Evolutionary conservation across 257 asterid genomes (phyloP), one percentile per base, ranked within the genome.

Genomic region (Ilex aquifolium): DNA sequence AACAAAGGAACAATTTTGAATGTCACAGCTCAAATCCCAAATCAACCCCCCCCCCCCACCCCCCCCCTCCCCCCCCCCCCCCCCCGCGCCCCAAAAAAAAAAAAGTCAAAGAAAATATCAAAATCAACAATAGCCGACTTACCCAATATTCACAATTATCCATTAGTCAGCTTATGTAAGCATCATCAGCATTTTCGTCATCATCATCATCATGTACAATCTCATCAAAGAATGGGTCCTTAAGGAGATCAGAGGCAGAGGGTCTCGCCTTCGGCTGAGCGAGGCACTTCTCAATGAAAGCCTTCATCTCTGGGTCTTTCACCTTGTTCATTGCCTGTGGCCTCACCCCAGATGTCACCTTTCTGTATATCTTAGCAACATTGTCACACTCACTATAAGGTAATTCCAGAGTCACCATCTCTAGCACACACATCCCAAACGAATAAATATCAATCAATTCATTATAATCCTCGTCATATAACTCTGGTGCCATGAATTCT

Each of bases 401-500:
- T 65, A 80, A 76, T 72, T 83, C 89, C 32, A 77, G 74, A 57
- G 89, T 83, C 65, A 77, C 82, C 52, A 83, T 73, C 76, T 82
- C 88, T 61, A 82, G 67, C 75, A 82, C 59, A 74, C 88, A 82
- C 88, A 82, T 82, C 40, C 89, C 86, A 65, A 80, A 83, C 5
- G 89, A 83, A 56, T 83, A 83, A 56, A 77, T 77, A 65, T 83
- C 89, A 11, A 80, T 76, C 66, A 80, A 81, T 66, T 83, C 89
- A 30, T 78, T 70, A 65, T 83, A 82, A 66, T 79, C 83, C 69
- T 79, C 88, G 52, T 79, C 85, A 61, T 82, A 82, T 21, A 79
- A 77, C 76, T 82, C 85, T 2, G 85, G 88, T 61, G 85, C 88
- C 88, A 82, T 82, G 76, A 82, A 82, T 59, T 74, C 88, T 31